Evolutionary conservation across 495 filamentous ascomycete species (phyloP), one percentile per base, ranked within the genome.

Genomic region (Aspergillus egyptiacus): DNA sequence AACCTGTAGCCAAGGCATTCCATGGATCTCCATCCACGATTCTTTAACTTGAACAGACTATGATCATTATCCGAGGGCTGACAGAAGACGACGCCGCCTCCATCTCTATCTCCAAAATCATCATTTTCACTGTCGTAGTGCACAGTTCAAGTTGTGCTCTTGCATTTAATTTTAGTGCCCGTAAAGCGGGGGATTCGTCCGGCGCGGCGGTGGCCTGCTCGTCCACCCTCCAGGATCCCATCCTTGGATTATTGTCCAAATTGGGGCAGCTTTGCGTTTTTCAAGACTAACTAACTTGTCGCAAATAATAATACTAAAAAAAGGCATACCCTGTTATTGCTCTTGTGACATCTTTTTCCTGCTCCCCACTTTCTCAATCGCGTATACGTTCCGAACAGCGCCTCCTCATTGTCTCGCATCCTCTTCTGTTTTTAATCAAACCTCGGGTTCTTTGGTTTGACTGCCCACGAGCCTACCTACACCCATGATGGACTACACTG

Each of bases 401-500:
- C 27, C 25, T 17, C 40, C 2, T 25, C 33, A 44, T 20, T 37
- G n/a, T 20, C 35, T 31, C 31, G 32, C 31, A 31, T 51, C 32
- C 23, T 44, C 48, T 30, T 37, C 32, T 36, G 27, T 35, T 35
- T 37, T 14, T 14, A 20, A 23, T 15, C 17, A 46, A 43, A 45
- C 49, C 45, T 49, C 35, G 48, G 30, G 22, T 47, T 33, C n/a
- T 23, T n/a, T n/a, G n/a, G 11, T 18, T 33, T 13, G 11, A 34
- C 11, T 20, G 19, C 18, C 13, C 43, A 35, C 10, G 6, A 22
- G 19, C 19, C 20, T 6, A 20, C 19, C 20, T 6, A 20, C 9
- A 6, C 15, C 25, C 43, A 58, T 20, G 37, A 74, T 74, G 71
- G 70, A 72, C 31, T 42, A 46, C 36, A 51, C 53, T 50, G 50